Percentiles rank a stretch among this genome's conserved stretches.
phyloP scores from a whole-genome alignment of 208 protist species.

The Balamuthia mandrillaris region DNA sequence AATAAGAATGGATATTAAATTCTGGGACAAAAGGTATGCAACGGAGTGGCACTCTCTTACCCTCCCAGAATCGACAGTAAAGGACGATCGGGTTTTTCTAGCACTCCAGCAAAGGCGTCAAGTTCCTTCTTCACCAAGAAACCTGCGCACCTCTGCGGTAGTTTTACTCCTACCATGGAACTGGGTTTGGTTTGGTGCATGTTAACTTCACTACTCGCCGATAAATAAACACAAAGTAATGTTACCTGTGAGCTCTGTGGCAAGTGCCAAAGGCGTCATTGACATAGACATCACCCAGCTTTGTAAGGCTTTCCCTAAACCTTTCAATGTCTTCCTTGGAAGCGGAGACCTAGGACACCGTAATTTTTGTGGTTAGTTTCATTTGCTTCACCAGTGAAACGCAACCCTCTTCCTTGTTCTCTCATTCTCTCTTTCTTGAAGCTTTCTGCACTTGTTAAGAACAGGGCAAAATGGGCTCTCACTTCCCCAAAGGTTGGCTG shows the following conservation, averaged over 20 bases:
- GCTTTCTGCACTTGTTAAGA: too few relatives aligned
- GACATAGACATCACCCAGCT: conserved; percentile 96
- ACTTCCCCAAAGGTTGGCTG: not conserved
- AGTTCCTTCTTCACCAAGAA: conserved; percentile 98
- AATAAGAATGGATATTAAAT: not conserved
- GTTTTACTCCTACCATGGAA: conserved; percentile 79
- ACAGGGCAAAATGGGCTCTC: not conserved
- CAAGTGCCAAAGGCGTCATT: conserved; percentile 98
- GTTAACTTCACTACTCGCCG: conserved; percentile 41
- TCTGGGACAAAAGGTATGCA: not conserved
- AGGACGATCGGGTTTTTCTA: conserved; percentile 76
- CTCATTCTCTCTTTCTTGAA: conserved; percentile 30
- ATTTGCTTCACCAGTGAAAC: too few relatives aligned
- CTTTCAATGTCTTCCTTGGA: conserved; percentile 55
- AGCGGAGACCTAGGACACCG: too few relatives aligned
- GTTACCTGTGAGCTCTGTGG: conserved; percentile 90
- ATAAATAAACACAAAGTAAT: conserved; percentile 39
- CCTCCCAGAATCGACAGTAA: conserved; percentile 96
- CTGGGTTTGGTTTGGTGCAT: too few relatives aligned
- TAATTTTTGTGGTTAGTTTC: conserved; percentile 59
- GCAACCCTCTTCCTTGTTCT: too few relatives aligned
- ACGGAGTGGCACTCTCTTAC: too few relatives aligned
- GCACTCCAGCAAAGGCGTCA: conserved; percentile 92
- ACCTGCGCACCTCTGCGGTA: conserved; percentile 85
- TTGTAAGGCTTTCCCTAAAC: conserved; percentile 81